Evolutionary conservation across 2,329 filamentous ascomycete species (phyloP).

Genomic region (Graphium sp.): DNA sequence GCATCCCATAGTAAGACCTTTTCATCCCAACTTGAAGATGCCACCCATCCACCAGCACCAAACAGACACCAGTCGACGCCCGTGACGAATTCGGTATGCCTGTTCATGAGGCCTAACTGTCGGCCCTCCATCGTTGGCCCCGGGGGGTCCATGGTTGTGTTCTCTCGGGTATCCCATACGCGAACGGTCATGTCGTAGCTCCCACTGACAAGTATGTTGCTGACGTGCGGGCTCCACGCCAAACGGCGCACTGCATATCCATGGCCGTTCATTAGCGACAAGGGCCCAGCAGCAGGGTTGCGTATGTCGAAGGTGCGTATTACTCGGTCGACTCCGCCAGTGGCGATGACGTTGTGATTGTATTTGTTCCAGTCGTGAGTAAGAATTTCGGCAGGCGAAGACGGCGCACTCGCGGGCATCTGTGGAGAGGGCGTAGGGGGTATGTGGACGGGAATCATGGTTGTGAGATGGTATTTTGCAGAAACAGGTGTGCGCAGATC

Average conservation of each 20-base stretch:
- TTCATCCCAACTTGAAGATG: constrained; percentile 90
- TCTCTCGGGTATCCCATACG: constrained; percentile 67
- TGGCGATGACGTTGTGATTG: constrained; percentile 65
- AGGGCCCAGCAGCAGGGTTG: constrained; percentile 53
- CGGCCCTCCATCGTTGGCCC: constrained; percentile 34
- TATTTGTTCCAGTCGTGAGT: constrained; percentile 99
- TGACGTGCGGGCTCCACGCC: constrained; percentile 87
- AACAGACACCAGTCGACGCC: constrained; percentile 98
- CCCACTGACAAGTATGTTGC: constrained; percentile 70
- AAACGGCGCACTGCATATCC: constrained; percentile 78
- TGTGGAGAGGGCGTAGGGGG: constrained; percentile 20
- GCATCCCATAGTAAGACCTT: constrained; percentile 85
- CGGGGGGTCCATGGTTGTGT: constrained; percentile 17
- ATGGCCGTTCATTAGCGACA: constrained; percentile 65
- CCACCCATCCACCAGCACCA: constrained; percentile 87
- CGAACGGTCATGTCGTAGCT: constrained; percentile 98
- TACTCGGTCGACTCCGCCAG: constrained; percentile 72
- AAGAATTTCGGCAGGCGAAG: constrained; percentile 62
- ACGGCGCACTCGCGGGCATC: constrained; percentile 14
- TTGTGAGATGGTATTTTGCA: constrained; percentile 72
- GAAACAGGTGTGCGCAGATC: constrained; percentile 77
- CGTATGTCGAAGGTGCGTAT: constrained; percentile 87
- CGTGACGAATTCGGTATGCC: constrained; percentile 89
- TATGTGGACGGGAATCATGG: constrained; percentile 71
- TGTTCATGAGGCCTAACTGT: constrained; percentile 75